Evolutionary conservation across 139 green algal species (phyloP), one percentile per base, ranked within the genome.

Genomic region (Asterochloris sp.): DNA sequence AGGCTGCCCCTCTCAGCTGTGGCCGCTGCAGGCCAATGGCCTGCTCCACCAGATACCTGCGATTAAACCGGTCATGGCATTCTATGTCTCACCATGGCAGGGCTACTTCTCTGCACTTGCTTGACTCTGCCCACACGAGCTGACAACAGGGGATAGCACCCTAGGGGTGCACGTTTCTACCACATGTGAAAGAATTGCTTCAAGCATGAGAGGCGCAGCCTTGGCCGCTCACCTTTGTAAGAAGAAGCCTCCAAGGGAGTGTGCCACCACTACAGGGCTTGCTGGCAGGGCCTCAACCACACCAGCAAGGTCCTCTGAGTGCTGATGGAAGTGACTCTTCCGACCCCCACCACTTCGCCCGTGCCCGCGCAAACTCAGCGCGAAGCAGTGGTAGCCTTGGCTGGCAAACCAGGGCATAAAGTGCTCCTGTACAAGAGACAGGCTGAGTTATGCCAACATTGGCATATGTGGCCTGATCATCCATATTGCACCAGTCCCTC

Each of bases 191-290:
- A 71, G 66, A n/a, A n/a, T n/a, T n/a, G 66, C 21, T 21, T 1
- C 17, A 24, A 27, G 24, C 67, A 21, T 28, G 26, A 21, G 63
- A 79, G 19, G 21, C 61, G 69, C 69, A 76, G 29, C 23, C 0
- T 26, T 4, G 21, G 9, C 66, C 2, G 47, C 79, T 71, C 89
- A 98, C 85, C 89, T 87, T 82, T 98, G 93, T 24, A 89, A 80
- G 13, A 96, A 88, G 24, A 98, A 81, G 23, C 93, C 95, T 0
- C 92, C 93, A 80, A 98, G 96, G 21, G 86, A 93, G 83, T 98
- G 95, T 14, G 88, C 90, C 13, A 97, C 78, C 11, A 98, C 47
- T 10, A 98, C 87, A 0, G 95, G 95, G 8, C 90, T 74, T 13
- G n/a, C 4, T 0, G 85, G 76, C 28, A 95, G 67, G 38, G 82